These are phyloP conservation scores for Phytopythium oedochilum DNA, from an alignment of 352 stramenopile species.

Conservation along the genomic window DNA sequence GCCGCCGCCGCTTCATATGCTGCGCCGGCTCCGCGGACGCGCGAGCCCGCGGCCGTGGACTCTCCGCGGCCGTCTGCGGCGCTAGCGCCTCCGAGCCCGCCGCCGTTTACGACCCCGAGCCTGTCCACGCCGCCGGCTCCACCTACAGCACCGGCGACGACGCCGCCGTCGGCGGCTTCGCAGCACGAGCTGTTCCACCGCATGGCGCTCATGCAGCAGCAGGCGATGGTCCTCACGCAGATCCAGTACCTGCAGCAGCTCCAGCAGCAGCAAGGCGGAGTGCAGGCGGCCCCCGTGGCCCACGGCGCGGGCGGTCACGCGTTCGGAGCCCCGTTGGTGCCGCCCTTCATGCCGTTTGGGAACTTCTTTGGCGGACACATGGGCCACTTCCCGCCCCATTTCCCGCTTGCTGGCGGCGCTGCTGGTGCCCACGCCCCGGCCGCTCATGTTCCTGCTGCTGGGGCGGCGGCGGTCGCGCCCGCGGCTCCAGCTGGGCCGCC, in stretches of 20 bases:
- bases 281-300: background rate
- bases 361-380: constrained; percentile 29
- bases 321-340: constrained; percentile 11
- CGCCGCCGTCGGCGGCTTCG: constrained; percentile 5
- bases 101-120: background rate
- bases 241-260: constrained; percentile 81
- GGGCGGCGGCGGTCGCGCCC: constrained; percentile 6
- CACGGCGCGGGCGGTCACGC: constrained; percentile 5
- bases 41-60: constrained; percentile 8
- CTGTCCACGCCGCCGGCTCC: constrained; percentile 6
- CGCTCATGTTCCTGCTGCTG: constrained; percentile 7
- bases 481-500: constrained; percentile 12
- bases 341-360: constrained; percentile 17
- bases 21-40: background rate
- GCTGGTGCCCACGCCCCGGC: background rate
- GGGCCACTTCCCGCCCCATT: constrained; percentile 10
- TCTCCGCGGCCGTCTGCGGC: constrained; percentile 5
- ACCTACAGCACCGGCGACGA: constrained; percentile 12
- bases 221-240: constrained; percentile 68
- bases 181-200: constrained; percentile 57
- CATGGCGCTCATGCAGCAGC: constrained; percentile 73
- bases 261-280: constrained; percentile 28
- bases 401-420: background rate
- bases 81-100: constrained; percentile 2
- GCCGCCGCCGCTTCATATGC: constrained; percentile 9